phyloP scores from a whole-genome alignment of 768 basidiomycete genomes.

The Suillus sp. region DNA sequence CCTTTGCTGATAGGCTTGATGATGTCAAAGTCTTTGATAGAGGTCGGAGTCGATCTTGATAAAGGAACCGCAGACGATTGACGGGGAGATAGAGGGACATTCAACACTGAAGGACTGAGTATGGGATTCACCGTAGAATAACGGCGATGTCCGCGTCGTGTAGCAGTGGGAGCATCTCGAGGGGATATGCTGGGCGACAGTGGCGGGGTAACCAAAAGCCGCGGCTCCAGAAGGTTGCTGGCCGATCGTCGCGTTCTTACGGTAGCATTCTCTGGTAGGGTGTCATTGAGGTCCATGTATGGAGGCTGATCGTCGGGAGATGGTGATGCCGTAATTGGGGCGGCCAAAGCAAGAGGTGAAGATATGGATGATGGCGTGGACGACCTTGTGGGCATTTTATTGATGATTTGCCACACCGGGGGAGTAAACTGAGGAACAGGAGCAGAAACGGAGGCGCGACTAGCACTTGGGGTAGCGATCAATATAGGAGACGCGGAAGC shows the following conservation, averaged over 20 bases:
- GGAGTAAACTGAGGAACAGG: slow-evolving; percentile 48
- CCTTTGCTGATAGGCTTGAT: slow-evolving; percentile 99
- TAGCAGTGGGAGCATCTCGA: slow-evolving; percentile 44
- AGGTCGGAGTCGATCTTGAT: slow-evolving; percentile 79
- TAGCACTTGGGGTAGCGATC: slow-evolving; percentile 23
- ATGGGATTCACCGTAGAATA: slow-evolving; percentile 72
- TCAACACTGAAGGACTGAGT: slow-evolving; percentile 53
- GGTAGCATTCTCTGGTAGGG: slow-evolving; percentile 37
- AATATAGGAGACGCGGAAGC: slow-evolving; percentile 51
- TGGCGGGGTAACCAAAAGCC: slow-evolving; percentile 72
- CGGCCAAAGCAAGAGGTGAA: slow-evolving; percentile 83
- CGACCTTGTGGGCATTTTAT: slow-evolving; percentile 68
- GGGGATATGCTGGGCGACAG: slow-evolving; percentile 62
- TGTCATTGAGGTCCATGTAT: slow-evolving; percentile 67
- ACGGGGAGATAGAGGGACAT: slow-evolving; percentile 80
- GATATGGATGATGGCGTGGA: slow-evolving; percentile 89
- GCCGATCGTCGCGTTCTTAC: slow-evolving; percentile 67
- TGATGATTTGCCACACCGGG: slow-evolving; percentile 42
- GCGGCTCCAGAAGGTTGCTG: slow-evolving; percentile 65
- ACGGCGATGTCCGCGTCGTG: slow-evolving; percentile 64
- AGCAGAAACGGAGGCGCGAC: slow-evolving; percentile 31
- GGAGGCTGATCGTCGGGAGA: slow-evolving; percentile 63
- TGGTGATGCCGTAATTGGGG: slow-evolving; percentile 75
- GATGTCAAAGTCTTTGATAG: slow-evolving; percentile 98
- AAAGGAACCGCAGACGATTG: slow-evolving; percentile 77